phyloP scores from a whole-genome alignment of 1,139 yeast genomes.

The Hansenula anomala region DNA sequence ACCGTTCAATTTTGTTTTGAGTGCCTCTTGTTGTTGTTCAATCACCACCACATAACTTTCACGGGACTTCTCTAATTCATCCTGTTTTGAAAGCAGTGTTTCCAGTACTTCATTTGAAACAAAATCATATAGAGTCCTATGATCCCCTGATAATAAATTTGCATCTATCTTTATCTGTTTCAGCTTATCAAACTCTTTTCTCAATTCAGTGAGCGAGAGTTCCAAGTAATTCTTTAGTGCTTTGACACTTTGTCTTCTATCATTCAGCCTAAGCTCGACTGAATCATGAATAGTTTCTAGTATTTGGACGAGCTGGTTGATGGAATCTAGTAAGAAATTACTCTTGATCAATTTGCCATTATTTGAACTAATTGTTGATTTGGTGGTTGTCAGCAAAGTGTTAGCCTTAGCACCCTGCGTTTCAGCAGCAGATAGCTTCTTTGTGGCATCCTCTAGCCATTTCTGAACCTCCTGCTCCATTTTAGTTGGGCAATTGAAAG shows the following conservation, averaged over 20 bases:
- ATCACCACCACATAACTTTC: slow-evolving; percentile 18
- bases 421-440: slow-evolving; percentile 30
- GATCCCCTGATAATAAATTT: slow-evolving; percentile 18
- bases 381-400: slow-evolving; percentile 19
- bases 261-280: slow-evolving; percentile 24
- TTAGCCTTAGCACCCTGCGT: slow-evolving; percentile 31
- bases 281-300: slow-evolving; percentile 27
- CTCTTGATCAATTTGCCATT: slow-evolving; percentile 25
- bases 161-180: slow-evolving; percentile 25
- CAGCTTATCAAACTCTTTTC: slow-evolving; percentile 25
- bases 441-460: slow-evolving; percentile 31
- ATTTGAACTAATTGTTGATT: slow-evolving; percentile 15
- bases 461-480: slow-evolving; percentile 13
- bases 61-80: slow-evolving; percentile 17
- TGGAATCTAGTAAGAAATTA: slow-evolving; percentile 28
- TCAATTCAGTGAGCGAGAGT: slow-evolving; percentile 28
- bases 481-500: no score
- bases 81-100: slow-evolving; percentile 24
- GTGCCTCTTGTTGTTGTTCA: slow-evolving; percentile 9
- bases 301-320: slow-evolving; percentile 29
- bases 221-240: slow-evolving; percentile 23
- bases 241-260: slow-evolving; percentile 21
- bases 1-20: slow-evolving; percentile 13
- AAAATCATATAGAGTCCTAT: slow-evolving; percentile 35
- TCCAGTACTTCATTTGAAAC: slow-evolving; percentile 34